Evolutionary conservation across 2,329 filamentous ascomycete genomes (phyloP).

Genomic region (Orbilia ellipsospora): DNA sequence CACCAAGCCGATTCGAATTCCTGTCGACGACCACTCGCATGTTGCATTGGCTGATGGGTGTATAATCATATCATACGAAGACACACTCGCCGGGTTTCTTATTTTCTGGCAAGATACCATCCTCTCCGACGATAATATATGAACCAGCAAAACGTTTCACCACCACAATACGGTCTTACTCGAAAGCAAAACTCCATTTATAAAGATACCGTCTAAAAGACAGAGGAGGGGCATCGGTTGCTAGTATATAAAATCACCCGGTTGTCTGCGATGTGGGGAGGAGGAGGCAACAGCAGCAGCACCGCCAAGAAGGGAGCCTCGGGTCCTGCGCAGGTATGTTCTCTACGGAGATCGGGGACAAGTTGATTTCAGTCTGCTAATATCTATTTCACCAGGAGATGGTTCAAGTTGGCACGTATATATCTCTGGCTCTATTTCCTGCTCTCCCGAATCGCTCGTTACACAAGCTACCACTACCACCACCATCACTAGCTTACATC

Average conservation of each 20-base stretch:
- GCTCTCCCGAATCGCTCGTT: constrained; percentile 21
- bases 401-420: constrained; percentile 95
- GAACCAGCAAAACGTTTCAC: too few relatives aligned
- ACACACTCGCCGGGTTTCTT: too few relatives aligned
- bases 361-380: not conserved
- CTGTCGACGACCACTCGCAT: too few relatives aligned
- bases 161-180: too few relatives aligned
- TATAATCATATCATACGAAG: too few relatives aligned
- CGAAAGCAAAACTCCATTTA: too few relatives aligned
- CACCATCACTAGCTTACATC: too few relatives aligned
- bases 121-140: too few relatives aligned
- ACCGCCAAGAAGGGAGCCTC: constrained; percentile 45
- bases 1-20: too few relatives aligned
- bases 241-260: not conserved
- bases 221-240: not conserved
- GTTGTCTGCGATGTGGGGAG: constrained; percentile 32
- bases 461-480: not conserved
- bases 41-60: too few relatives aligned
- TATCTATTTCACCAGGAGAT: constrained; percentile 76
- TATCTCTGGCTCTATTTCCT: constrained; percentile 17
- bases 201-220: too few relatives aligned
- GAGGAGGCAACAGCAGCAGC: constrained; percentile 12
- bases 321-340: constrained; percentile 47
- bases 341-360: not conserved
- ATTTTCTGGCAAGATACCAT: too few relatives aligned